Evolutionary conservation across 768 basidiomycete genomes (phyloP), one percentile per base, ranked within the genome.

Genomic region (Mycena vitilis): DNA sequence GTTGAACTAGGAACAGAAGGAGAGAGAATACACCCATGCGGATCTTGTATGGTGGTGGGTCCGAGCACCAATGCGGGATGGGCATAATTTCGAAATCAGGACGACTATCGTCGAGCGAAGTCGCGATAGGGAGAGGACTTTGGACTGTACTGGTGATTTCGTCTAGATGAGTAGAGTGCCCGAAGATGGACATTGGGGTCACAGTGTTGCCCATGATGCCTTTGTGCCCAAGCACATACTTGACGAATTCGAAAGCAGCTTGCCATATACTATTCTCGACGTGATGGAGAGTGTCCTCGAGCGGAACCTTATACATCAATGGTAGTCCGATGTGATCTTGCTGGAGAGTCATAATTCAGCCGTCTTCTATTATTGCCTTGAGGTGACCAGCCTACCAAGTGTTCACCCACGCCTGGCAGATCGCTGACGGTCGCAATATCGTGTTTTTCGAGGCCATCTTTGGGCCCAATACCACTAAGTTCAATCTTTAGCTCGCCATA

Each of bases 391-490:
- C 71, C 2, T 48, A 78, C 77, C 38, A 81, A 69, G 52, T 76
- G 68, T 1, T 60, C 40, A n/a, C 80, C 80, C 1, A 81, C 79
- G 5, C 78, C 78, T 2, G 78, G 76, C 4, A 78, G 60, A 63
- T 80, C 75, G 45, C 69, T 64, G 3, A 78, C 65, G 2, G 75
- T 70, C 4, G 18, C 45, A 36, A 80, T 74, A 9, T 73, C 75
- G 36, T 78, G 68, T 15, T 60, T 63, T 23, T 74, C 60, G 13
- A 85, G 72, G 49, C 81, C 74, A 1, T 73, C 76, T n/a, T 69
- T 67, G 6, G 82, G 82, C 15, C 84, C 86, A 57, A 87, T 75
- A n/a, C 85, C 85, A 53, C 78, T 77, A 60, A 20, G 8, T 37
- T 38, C 6, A 36, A 49, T 25, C 25, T 23, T 7, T 23, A 11